These are phyloP conservation scores for Recurvomyces mirabilis DNA, from an alignment of 495 filamentous ascomycete species.

Conservation along the genomic window DNA sequence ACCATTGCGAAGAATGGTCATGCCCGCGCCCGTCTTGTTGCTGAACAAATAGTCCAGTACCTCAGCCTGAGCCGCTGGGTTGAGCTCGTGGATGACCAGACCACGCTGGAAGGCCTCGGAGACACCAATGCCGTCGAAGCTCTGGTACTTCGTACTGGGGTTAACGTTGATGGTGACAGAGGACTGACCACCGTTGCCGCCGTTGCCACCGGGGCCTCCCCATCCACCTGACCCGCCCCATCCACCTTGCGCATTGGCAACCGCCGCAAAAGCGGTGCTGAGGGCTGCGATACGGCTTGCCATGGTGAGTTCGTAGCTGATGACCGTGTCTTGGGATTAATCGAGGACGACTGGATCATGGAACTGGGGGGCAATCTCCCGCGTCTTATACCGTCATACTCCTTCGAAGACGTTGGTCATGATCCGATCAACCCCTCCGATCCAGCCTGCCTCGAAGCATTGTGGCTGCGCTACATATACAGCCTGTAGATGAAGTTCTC, in stretches of 20 bases:
- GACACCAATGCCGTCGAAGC: slow-evolving; percentile 64
- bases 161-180: slow-evolving; percentile 49
- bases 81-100: slow-evolving; percentile 30
- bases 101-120: slow-evolving; percentile 43
- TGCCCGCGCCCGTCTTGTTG: slow-evolving; percentile 37
- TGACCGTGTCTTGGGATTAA: too few relatives aligned
- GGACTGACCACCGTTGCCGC: too few relatives aligned
- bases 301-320: slow-evolving; percentile 4
- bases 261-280: slow-evolving; percentile 2
- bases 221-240: not conserved
- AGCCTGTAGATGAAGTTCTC: too few relatives aligned
- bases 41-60: slow-evolving; percentile 41
- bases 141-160: slow-evolving; percentile 72
- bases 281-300: not conserved
- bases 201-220: too few relatives aligned
- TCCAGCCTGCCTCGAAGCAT: too few relatives aligned
- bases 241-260: slow-evolving; percentile 20
- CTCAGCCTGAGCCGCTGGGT: slow-evolving; percentile 23
- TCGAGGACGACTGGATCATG: too few relatives aligned
- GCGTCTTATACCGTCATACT: too few relatives aligned
- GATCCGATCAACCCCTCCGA: too few relatives aligned
- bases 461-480: too few relatives aligned
- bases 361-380: too few relatives aligned
- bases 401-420: too few relatives aligned
- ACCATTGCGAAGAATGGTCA: slow-evolving; percentile 44